These are phyloP conservation scores for Arachnopeziza araneosa DNA, from an alignment of 2,329 filamentous ascomycete genomes.

Conservation along the genomic window DNA sequence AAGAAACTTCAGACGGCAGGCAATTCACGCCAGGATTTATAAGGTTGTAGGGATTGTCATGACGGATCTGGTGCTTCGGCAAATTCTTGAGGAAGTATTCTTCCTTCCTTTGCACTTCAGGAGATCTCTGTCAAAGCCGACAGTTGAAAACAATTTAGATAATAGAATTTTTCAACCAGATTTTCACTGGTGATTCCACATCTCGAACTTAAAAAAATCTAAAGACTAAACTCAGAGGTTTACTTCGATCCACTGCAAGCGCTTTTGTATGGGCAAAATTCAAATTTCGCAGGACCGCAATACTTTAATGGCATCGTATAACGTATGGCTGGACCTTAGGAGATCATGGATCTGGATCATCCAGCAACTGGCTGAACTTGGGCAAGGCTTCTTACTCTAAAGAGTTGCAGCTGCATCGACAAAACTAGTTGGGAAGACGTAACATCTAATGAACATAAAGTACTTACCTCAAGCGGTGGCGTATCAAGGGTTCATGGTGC, in stretches of 20 bases:
- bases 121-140: background rate
- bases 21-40: background rate
- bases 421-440: background rate
- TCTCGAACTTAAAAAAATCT: background rate
- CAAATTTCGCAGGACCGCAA: background rate
- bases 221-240: background rate
- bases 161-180: background rate
- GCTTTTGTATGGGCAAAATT: background rate
- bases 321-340: background rate
- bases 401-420: background rate
- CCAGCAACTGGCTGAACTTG: background rate
- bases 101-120: background rate
- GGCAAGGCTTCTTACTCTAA: background rate
- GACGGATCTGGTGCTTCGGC: background rate
- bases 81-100: background rate
- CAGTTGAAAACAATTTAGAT: background rate
- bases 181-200: too few relatives aligned
- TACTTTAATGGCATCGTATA: background rate
- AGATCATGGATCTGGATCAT: background rate
- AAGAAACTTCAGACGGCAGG: background rate
- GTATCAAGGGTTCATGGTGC: background rate
- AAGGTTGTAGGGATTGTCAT: background rate
- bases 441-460: background rate
- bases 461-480: background rate
- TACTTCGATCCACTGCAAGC: too few relatives aligned